Evolutionary conservation across 2,329 filamentous ascomycete species (phyloP), one percentile per base, ranked within the genome.

Genomic region (Cylindrodendrum hubeiense): DNA sequence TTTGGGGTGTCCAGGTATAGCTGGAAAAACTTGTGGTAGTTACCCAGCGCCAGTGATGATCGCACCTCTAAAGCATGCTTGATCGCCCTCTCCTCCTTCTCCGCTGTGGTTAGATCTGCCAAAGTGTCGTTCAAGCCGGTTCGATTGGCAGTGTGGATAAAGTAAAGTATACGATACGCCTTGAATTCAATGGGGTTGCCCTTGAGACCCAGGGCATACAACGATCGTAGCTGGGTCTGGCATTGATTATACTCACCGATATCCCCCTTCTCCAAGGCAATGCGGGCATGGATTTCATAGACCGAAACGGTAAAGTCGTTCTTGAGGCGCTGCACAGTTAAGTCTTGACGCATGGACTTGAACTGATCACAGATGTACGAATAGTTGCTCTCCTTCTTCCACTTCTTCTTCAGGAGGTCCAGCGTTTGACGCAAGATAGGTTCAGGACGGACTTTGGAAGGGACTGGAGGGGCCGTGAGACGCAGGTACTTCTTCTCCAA

Each of bases 191-290:
- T 91, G 78, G 93, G 90, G 81, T 95, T 94, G 76, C 95, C 96
- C 78, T 93, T 93, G 79, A 97, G 85, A 72, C 93, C 92, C 83
- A 93, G 89, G 80, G 89, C 89, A 83, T 99, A 98, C 76, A 99
- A 85, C 71, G 92, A 94, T 81, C 94, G 93, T 78, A 99, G 87
- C 84, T 99, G 96, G 76, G 96, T 98, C 86, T 99, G 96, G 83
- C 96, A 99, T 88, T 99, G 96, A 86, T 99, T 99, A 96, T 99
- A 99, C 96, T 99, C 96, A 99, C 96, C 95, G 85, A 98, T 89
- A 86, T 99, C 96, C 83, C 93, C 94, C 88, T 97, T 98, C 83
- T 99, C 95, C 81, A 99, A 86, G 72, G 96, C 96, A 82, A 99
- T 98, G 66, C 96, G 91, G 69, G 95, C 96, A 83, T 99, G 96